Base-by-base conservation (phyloP, 2,329 filamentous ascomycete genomes). In the Gyromitra esculenta region DNA sequence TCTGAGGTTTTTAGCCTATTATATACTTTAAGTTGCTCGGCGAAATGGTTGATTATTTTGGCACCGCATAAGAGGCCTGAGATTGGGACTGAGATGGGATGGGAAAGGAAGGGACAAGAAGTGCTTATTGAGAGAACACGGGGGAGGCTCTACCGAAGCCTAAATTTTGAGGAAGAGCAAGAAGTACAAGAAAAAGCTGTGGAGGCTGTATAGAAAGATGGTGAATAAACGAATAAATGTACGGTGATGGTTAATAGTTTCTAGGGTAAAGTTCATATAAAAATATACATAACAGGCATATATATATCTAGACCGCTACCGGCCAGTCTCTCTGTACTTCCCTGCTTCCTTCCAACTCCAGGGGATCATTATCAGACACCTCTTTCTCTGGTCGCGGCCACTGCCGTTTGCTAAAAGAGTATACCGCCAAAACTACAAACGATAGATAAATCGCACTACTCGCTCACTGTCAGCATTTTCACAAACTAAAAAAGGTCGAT, bases 21-120 rank as follows among this genome's bases (percentile, higher is more conserved):
- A 84, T 88, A 0, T 76, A 81, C 7, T 82, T 87, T 37, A 75
- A 80, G 39, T 89, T 87, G 87, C 80, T 88, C 1, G 60, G 80
- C 1, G 80, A 66, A 37, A 37, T 77, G 72, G 73, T 43, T 77
- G 25, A 66, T 77, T 5, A 65, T 76, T n/a, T 62, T 77, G 43
- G 73, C 82, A 8, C 81, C 89, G 21, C 85, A 86, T 73, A 76
- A 83, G 74, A 86, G 85, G 71, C 81, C 82, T 54, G 82, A 82
- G 0, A 79, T 81, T 4, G 81, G 81, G 2, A 83, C 82, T 13
- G 82, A 83, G 1, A 81, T 84, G 1, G 79, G 82, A 35, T 83
- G 86, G 70, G 84, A 85, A 7, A 85, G 84, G 81, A 80, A 79
- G 54, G 82, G 82, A 13, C 86, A 86, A 0, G 81, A 81, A 50